Percentiles rank a stretch among this genome's conserved stretches.
phyloP scores from a whole-genome alignment of 805 yeast species.

The Saccharomycopsis sp. region DNA sequence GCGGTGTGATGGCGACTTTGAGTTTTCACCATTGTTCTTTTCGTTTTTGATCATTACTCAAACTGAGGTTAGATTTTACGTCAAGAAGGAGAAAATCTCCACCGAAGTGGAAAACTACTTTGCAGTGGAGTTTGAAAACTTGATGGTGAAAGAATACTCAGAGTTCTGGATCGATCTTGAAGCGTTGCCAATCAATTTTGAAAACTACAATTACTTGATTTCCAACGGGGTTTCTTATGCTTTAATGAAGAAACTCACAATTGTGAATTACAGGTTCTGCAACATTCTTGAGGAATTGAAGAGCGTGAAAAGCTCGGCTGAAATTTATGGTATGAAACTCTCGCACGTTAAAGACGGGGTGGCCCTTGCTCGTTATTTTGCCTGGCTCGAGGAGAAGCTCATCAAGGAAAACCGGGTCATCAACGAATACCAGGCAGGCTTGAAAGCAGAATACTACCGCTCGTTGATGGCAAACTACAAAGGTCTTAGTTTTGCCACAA shows the following conservation, averaged over 20 bases:
- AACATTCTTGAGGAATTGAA: constrained; percentile 37
- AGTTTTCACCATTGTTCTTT: constrained; percentile 80
- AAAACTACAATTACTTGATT: constrained; percentile 35
- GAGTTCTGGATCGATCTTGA: constrained; percentile 50
- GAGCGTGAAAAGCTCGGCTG: constrained; percentile 41
- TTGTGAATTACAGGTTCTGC: constrained; percentile 14
- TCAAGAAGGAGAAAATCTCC: constrained; percentile 11
- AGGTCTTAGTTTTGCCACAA: constrained; percentile 67
- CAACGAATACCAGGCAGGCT: constrained; percentile 46
- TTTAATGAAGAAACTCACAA: constrained; percentile 35
- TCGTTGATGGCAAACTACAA: constrained; percentile 36
- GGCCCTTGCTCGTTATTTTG: constrained; percentile 43
- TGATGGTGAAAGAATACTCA: constrained; percentile 43
- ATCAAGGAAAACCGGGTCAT: constrained; percentile 32
- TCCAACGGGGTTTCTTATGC: constrained; percentile 65
- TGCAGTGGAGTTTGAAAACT: constrained; percentile 32
- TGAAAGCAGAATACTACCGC: constrained; percentile 37
- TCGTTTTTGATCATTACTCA: constrained; percentile 40
- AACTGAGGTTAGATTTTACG: constrained; percentile 14
- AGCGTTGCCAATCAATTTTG: constrained; percentile 27
- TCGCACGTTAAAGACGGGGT: constrained; percentile 54
- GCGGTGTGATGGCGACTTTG: constrained; percentile 70
- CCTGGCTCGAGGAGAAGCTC: constrained; percentile 49
- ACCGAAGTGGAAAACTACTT: constrained; percentile 26
- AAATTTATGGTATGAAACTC: constrained; percentile 40